Evolutionary conservation across 1,284 basidiomycete genomes (phyloP).

Genomic region (Cryptococcus sp.): DNA sequence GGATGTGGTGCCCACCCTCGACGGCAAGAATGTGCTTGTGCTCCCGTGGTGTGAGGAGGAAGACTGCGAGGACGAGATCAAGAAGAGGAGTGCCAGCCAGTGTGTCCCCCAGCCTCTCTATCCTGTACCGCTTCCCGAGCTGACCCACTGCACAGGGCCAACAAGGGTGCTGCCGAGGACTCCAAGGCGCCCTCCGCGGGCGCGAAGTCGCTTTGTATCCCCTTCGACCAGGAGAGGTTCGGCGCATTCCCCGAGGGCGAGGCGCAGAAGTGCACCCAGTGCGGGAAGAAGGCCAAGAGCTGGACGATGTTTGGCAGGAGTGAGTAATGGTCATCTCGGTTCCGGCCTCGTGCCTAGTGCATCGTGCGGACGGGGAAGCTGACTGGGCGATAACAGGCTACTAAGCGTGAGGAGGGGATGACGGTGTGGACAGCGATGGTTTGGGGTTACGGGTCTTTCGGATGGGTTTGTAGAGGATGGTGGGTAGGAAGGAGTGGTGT

Average conservation of each 20-base stretch:
- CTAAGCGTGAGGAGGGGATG: neutral
- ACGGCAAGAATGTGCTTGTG: slow-evolving; percentile 81
- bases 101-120: slow-evolving; percentile 44
- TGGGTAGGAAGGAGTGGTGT: neutral
- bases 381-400: neutral
- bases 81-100: slow-evolving; percentile 77
- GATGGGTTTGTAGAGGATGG: too few species aligned
- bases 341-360: neutral
- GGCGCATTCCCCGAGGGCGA: slow-evolving; percentile 61
- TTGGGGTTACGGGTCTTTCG: too few species aligned
- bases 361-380: neutral
- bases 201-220: slow-evolving; percentile 95
- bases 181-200: slow-evolving; percentile 96
- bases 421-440: neutral
- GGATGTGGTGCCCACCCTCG: slow-evolving; percentile 83
- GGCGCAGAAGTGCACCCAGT: slow-evolving; percentile 80
- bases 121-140: slow-evolving; percentile 1
- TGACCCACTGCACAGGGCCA: slow-evolving; percentile 53
- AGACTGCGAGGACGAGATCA: slow-evolving; percentile 96
- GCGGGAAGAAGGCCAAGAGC: slow-evolving; percentile 78
- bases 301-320: slow-evolving; percentile 86
- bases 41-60: slow-evolving; percentile 97
- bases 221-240: slow-evolving; percentile 86
- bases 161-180: slow-evolving; percentile 68
- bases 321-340: slow-evolving; percentile 30